A percentile compares a stretch with the other conserved stretches of the same genome.
Conservation (phyloP, 108 stramenopile species). For the Schizochytrium sp. region DNA sequence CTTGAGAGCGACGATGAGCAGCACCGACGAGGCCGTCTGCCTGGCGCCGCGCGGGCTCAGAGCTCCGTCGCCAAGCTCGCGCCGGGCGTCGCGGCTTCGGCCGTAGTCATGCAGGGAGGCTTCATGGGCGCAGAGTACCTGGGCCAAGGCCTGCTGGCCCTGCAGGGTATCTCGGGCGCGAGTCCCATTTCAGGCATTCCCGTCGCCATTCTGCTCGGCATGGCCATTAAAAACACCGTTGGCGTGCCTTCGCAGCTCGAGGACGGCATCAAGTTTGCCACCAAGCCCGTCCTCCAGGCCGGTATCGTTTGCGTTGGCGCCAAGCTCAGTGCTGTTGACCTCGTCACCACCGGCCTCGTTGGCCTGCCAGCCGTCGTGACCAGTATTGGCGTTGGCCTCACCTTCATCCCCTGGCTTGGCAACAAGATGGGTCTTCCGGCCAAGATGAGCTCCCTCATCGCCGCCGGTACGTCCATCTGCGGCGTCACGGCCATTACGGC, state of each 20-base stretch:
- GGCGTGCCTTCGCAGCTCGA: constrained; percentile 19
- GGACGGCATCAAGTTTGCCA: constrained; percentile 48
- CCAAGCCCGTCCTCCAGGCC: constrained; percentile 48
- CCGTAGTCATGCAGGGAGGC: constrained; percentile 2
- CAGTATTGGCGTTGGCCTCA: constrained; percentile 40
- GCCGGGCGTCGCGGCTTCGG: neutral
- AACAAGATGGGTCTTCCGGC: constrained; percentile 35
- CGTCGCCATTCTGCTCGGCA: constrained; percentile 41
- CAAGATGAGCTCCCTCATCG: constrained; percentile 42
- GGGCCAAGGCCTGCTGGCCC: neutral
- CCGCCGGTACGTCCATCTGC: constrained; percentile 56
- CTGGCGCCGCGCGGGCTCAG: neutral
- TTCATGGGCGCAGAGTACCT: neutral
- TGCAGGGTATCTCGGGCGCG: neutral
- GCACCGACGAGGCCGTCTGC: neutral
- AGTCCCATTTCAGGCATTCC: constrained; percentile 56
- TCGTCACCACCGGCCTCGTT: constrained; percentile 39
- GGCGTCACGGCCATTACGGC: constrained; percentile 61
- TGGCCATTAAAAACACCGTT: constrained; percentile 39
- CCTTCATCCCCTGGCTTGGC: constrained; percentile 38
- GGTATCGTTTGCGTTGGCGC: constrained; percentile 57
- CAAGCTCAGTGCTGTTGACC: constrained; percentile 46
- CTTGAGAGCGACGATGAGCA: no score
- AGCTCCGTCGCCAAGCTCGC: neutral
- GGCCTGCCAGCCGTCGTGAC: constrained; percentile 46